A percentile compares a stretch with the other conserved stretches of the same genome.
Conservation (phyloP, 129 eudicot species). For the Solidago caesia region DNA sequence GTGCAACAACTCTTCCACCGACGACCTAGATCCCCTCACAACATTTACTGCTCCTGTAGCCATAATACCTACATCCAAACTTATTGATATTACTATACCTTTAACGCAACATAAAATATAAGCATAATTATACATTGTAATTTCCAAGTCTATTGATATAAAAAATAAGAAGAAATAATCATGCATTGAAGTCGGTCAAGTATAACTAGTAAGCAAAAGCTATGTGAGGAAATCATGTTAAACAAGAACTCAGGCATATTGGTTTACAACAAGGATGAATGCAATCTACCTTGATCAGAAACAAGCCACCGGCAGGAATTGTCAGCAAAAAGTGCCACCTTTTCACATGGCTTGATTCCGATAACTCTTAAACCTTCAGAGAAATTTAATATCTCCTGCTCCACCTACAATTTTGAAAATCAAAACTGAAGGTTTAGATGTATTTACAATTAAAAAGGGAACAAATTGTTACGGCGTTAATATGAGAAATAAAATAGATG, state of each 20-base stretch:
- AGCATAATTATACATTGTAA: neutral
- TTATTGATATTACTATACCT: constrained; percentile 8
- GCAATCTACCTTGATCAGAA: constrained; percentile 84
- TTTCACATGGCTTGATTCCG: constrained; percentile 39
- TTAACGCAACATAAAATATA: neutral
- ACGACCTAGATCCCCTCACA: constrained; percentile 95
- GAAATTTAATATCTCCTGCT: constrained; percentile 76
- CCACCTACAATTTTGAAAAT: constrained; percentile 56
- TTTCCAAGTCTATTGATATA: neutral
- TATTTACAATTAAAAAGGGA: neutral
- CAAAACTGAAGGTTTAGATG: neutral
- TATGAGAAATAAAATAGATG: neutral
- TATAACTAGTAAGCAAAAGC: neutral
- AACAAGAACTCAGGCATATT: neutral
- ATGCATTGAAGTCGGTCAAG: neutral
- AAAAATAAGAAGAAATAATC: neutral
- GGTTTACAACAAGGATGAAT: neutral
- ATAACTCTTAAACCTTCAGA: constrained; percentile 89
- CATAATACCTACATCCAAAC: constrained; percentile 70
- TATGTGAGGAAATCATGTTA: neutral
- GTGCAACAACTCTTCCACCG: constrained; percentile 80
- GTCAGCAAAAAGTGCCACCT: constrained; percentile 87
- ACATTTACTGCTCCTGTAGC: constrained; percentile 96
- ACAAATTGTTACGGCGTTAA: neutral
- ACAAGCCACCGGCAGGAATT: constrained; percentile 95